phyloP scores from a whole-genome alignment of 2,329 filamentous ascomycete species.

The Trichoderma sp. region DNA sequence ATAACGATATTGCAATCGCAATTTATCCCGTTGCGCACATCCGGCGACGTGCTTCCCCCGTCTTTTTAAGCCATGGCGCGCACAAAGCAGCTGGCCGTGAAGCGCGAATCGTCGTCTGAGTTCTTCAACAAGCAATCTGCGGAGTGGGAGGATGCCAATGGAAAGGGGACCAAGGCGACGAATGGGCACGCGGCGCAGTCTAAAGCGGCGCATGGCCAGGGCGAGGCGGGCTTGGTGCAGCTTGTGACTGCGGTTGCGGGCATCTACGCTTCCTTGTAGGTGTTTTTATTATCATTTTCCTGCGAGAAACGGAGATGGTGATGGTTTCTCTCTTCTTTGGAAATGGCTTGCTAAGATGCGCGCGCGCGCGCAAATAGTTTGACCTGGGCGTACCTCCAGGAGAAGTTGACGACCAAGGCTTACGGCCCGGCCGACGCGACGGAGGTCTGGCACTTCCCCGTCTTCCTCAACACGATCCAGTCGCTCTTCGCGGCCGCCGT shows the following conservation, averaged over 20 bases:
- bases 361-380: slow-evolving; percentile 47
- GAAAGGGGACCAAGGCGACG: slow-evolving; percentile 26
- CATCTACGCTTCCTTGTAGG: slow-evolving; percentile 95
- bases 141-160: slow-evolving; percentile 34
- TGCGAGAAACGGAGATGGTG: neutral
- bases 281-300: slow-evolving; percentile 21
- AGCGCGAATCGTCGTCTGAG: slow-evolving; percentile 65
- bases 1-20: neutral
- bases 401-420: slow-evolving; percentile 90
- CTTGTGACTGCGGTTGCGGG: slow-evolving; percentile 85
- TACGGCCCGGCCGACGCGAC: slow-evolving; percentile 64
- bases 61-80: slow-evolving; percentile 56
- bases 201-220: slow-evolving; percentile 32
- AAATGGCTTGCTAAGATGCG: neutral
- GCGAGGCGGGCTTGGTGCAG: slow-evolving; percentile 65
- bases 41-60: neutral
- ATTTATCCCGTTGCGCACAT: neutral
- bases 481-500: slow-evolving; percentile 81
- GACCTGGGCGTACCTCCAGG: slow-evolving; percentile 94
- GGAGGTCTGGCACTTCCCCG: slow-evolving; percentile 85
- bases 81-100: slow-evolving; percentile 65
- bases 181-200: slow-evolving; percentile 29
- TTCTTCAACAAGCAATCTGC: slow-evolving; percentile 52
- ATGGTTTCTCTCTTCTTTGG: neutral
- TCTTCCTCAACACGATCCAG: slow-evolving; percentile 96